phyloP scores from a whole-genome alignment of 495 filamentous ascomycete genomes.

The Penicillium arizonense region DNA sequence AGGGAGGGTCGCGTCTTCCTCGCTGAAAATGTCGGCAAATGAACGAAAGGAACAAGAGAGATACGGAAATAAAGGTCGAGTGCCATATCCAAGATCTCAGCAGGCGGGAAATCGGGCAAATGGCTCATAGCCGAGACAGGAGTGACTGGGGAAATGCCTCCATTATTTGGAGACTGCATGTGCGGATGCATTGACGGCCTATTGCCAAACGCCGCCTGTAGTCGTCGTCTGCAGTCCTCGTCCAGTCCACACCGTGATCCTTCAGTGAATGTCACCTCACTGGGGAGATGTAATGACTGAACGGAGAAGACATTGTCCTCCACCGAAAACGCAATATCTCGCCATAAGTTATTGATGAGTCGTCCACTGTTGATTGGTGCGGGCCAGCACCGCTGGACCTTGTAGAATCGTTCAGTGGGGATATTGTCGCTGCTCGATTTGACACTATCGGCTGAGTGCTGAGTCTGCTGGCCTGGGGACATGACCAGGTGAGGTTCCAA shows the following conservation, averaged over 20 bases:
- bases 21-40: constrained; percentile 50
- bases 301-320: constrained; percentile 47
- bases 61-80: constrained; percentile 53
- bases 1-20: constrained; percentile 41
- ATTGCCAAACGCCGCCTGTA: constrained; percentile 39
- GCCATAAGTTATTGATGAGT: constrained; percentile 50
- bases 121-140: constrained; percentile 20
- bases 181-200: constrained; percentile 15
- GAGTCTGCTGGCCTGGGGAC: constrained; percentile 22
- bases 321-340: constrained; percentile 39
- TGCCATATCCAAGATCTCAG: constrained; percentile 56
- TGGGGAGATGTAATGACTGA: constrained; percentile 18
- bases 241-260: constrained; percentile 48
- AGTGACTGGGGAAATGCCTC: constrained; percentile 22
- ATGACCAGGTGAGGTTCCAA: constrained; percentile 31
- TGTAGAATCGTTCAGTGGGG: constrained; percentile 46
- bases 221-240: constrained; percentile 45
- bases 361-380: constrained; percentile 42
- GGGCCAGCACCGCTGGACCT: constrained; percentile 51
- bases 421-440: constrained; percentile 38
- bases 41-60: constrained; percentile 51
- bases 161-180: constrained; percentile 25
- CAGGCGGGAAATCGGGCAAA: constrained; percentile 43
- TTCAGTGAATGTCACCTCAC: constrained; percentile 24
- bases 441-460: constrained; percentile 27